Evolutionary conservation across 768 basidiomycete genomes (phyloP).

Genomic region (Mycena epipterygia): DNA sequence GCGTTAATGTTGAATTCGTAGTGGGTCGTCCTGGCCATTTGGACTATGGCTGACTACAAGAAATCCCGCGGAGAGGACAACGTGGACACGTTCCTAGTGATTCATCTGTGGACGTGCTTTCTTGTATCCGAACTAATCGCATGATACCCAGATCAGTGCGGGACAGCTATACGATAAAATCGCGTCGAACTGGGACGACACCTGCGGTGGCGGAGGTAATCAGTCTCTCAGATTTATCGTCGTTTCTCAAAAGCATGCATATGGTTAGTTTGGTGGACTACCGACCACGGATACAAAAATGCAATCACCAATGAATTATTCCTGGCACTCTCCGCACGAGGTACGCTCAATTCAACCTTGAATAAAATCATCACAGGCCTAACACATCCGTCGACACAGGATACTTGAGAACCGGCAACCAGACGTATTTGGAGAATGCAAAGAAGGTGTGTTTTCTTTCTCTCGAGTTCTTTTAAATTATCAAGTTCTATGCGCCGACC

Average conservation of each 20-base stretch:
- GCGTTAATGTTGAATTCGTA: constrained; percentile 23
- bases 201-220: constrained; percentile 53
- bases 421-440: constrained; percentile 52
- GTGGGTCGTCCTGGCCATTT: constrained; percentile 55
- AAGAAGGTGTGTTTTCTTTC: constrained; percentile 42
- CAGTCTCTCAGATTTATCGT: not conserved
- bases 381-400: constrained; percentile 46
- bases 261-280: constrained; percentile 54
- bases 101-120: not conserved
- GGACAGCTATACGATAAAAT: constrained; percentile 52
- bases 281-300: constrained; percentile 55
- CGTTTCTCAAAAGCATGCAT: not conserved
- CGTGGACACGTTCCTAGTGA: constrained; percentile 9
- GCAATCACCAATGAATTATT: constrained; percentile 58
- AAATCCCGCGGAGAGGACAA: constrained; percentile 40
- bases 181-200: constrained; percentile 49
- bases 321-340: constrained; percentile 35
- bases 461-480: not conserved
- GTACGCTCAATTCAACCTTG: not conserved
- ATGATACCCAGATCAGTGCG: constrained; percentile 45
- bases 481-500: no score
- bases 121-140: not conserved
- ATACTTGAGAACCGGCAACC: constrained; percentile 45
- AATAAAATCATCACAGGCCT: not conserved
- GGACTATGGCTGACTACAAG: constrained; percentile 57